Percentiles rank a stretch among this genome's conserved stretches.
phyloP scores from a whole-genome alignment of 352 stramenopile genomes.

The Globisporangium parvum region DNA sequence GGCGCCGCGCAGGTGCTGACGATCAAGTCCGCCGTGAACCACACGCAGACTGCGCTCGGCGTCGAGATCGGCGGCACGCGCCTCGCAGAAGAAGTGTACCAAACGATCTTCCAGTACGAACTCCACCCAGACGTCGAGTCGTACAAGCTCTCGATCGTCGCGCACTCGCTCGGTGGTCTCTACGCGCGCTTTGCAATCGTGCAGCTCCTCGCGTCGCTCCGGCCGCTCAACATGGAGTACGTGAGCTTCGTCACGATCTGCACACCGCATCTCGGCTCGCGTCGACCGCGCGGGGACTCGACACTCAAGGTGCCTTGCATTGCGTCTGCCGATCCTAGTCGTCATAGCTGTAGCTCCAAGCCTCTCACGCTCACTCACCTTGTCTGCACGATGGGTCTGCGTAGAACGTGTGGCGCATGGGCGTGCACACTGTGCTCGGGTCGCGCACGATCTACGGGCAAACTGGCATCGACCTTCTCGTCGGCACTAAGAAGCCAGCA shows the following conservation, averaged over 20 bases:
- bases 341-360: not conserved
- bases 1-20: slow-evolving; percentile 41
- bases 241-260: slow-evolving; percentile 77
- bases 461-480: slow-evolving; percentile 67
- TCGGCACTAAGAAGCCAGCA: slow-evolving; percentile 28
- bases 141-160: slow-evolving; percentile 69
- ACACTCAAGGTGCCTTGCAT: slow-evolving; percentile 45
- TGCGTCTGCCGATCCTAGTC: not conserved
- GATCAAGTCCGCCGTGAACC: slow-evolving; percentile 63
- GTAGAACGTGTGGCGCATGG: slow-evolving; percentile 64
- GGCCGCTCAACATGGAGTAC: slow-evolving; percentile 57
- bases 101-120: slow-evolving; percentile 52
- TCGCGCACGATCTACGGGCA: slow-evolving; percentile 64
- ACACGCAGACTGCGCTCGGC: slow-evolving; percentile 54
- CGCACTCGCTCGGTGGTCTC: slow-evolving; percentile 70
- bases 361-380: not conserved
- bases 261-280: slow-evolving; percentile 71
- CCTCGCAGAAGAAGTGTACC: slow-evolving; percentile 62
- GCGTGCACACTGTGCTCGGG: slow-evolving; percentile 62
- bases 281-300: slow-evolving; percentile 49
- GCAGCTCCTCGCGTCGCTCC: slow-evolving; percentile 45
- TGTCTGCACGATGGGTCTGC: not conserved
- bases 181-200: slow-evolving; percentile 67
- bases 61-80: slow-evolving; percentile 57
- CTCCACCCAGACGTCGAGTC: slow-evolving; percentile 32